Evolutionary conservation across 2,329 filamentous ascomycete species (phyloP).

Genomic region (Penicillium occitanis): DNA sequence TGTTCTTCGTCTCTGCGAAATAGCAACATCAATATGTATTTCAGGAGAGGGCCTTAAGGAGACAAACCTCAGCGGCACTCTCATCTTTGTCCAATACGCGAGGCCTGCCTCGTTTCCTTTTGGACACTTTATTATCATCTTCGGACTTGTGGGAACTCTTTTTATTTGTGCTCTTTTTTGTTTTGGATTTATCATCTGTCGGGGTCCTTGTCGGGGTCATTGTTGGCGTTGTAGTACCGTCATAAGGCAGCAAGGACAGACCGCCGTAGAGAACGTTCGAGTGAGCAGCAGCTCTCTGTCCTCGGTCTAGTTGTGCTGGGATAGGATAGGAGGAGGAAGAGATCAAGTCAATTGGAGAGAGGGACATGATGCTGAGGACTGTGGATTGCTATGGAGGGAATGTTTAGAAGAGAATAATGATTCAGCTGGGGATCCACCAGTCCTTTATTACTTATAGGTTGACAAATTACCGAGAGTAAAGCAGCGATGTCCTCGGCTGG

Average conservation of each 20-base stretch:
- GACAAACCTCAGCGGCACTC: slow-evolving; percentile 71
- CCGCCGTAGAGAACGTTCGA: slow-evolving; percentile 14
- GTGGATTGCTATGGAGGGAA: background rate
- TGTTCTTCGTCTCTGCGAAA: slow-evolving; percentile 68
- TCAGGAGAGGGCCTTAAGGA: background rate
- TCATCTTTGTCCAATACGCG: slow-evolving; percentile 74
- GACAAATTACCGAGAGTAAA: background rate
- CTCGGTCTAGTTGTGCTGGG: background rate
- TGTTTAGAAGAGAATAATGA: background rate
- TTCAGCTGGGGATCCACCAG: background rate
- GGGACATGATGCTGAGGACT: background rate
- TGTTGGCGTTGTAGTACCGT: background rate
- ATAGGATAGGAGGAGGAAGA: slow-evolving; percentile 18
- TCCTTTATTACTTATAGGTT: background rate
- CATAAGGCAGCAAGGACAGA: slow-evolving; percentile 7
- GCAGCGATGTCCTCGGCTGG: background rate
- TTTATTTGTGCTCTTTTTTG: background rate
- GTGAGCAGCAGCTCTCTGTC: background rate
- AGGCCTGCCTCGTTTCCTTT: slow-evolving; percentile 68
- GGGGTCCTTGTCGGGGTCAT: background rate
- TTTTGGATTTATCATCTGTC: background rate
- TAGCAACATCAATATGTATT: background rate
- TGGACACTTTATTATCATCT: background rate
- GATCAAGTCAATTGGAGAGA: slow-evolving; percentile 10
- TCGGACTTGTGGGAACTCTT: background rate